Evolutionary conservation across 192 early-diverging fungal genomes (phyloP).

Genomic region (Coemansia sp.): DNA sequence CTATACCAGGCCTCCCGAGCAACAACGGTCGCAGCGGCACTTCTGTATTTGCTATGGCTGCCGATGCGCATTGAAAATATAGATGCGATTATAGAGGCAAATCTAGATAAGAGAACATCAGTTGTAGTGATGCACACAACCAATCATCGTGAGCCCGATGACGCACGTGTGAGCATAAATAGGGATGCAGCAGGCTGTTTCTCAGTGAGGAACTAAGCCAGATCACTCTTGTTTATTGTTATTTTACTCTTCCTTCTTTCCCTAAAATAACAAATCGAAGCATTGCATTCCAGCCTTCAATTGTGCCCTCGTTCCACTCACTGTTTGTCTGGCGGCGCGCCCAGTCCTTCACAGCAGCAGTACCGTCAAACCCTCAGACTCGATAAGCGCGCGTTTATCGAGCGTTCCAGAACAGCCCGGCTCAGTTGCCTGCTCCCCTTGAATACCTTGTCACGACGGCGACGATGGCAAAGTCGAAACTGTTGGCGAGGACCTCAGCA

Average conservation of each 20-base stretch:
- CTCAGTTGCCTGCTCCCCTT: neutral
- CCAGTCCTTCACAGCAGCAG: neutral
- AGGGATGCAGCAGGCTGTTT: no score
- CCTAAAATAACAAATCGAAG: no score
- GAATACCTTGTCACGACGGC: neutral
- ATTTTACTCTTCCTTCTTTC: neutral
- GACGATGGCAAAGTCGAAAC: conserved; percentile 47
- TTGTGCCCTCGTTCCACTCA: neutral
- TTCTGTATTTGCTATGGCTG: conserved; percentile 42
- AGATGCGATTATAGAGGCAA: neutral
- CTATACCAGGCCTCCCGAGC: conserved; percentile 42
- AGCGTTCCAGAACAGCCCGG: neutral
- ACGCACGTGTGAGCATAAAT: no score
- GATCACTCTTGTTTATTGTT: neutral
- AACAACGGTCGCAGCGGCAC: conserved; percentile 27
- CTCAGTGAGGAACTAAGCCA: neutral
- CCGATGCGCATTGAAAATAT: conserved; percentile 25
- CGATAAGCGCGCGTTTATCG: neutral
- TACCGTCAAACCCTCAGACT: neutral
- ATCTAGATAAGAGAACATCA: no score
- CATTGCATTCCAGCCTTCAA: neutral
- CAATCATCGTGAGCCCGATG: no score
- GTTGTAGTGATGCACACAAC: no score
- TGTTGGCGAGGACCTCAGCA: conserved; percentile 25
- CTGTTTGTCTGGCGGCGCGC: neutral